Evolutionary conservation across 257 asterid species (phyloP).

Genomic region (Solanum chiquidenum): DNA sequence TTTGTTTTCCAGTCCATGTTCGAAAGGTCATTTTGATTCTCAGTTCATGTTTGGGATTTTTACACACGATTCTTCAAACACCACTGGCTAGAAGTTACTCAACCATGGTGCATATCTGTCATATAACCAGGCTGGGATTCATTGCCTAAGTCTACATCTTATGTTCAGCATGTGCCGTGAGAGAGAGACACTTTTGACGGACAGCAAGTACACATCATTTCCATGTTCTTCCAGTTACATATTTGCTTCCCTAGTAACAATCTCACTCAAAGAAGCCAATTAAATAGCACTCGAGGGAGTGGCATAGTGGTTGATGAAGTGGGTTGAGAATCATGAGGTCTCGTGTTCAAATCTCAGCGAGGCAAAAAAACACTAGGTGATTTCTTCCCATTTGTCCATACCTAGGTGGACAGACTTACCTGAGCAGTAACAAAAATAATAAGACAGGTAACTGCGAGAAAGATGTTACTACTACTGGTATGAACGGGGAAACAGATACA

Average conservation of each 20-base stretch:
- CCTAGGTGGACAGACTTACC: neutral
- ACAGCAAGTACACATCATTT: neutral
- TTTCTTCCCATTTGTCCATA: neutral
- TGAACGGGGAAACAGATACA: neutral
- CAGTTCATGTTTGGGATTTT: neutral
- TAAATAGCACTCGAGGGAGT: neutral
- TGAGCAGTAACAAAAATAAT: neutral
- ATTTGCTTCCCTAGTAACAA: neutral
- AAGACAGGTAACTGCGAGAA: neutral
- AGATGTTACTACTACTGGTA: neutral
- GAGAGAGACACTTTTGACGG: neutral
- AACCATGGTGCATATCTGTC: neutral
- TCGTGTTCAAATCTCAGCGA: neutral
- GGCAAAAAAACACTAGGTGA: neutral
- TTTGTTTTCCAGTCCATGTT: neutral
- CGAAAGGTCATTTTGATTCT: neutral
- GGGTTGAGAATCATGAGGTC: neutral
- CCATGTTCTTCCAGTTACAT: neutral
- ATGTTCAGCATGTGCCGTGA: neutral
- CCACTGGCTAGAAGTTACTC: neutral
- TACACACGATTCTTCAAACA: neutral
- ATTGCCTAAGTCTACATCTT: neutral
- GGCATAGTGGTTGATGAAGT: neutral
- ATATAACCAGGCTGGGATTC: neutral
- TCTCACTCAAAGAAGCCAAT: neutral